Base-by-base conservation (phyloP, 352 stramenopile species). In the Phytophthora sp. region DNA sequence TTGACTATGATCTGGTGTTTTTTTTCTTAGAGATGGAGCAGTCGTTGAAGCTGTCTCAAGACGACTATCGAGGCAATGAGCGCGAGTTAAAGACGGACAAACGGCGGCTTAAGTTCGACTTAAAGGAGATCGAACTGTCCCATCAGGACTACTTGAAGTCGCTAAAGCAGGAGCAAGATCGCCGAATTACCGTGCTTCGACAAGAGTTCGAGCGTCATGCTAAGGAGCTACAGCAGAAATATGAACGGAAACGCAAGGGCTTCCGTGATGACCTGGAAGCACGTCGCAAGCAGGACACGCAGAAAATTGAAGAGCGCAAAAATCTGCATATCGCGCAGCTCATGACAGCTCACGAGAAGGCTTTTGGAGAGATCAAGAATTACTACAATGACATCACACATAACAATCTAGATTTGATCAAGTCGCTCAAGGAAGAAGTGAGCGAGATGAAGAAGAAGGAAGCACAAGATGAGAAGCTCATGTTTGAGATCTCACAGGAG, bases 321-420 rank as follows among this genome's bases (percentile, higher is more conserved):
- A 95, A 98, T 71, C 59, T 82, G 44, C 94, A 98, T 66, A 98
- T 98, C 42, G 87, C 91, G 15, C 72, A 87, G 54, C 82, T 98
- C 52, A 98, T 98, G 91, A 87, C 89, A 13, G 82, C 83, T 2
- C 95, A 98, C 66, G 89, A 98, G 63, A 96, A 98, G 60, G 93
- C 93, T 5, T 98, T 98, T 69, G 82, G 83, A 1, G 95, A 98
- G 64, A 98, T 98, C 76, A 98, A 98, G 63, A 97, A 96, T 57
- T 98, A 98, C 77, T 98, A 98, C 88, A 98, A 97, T 72, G 94
- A 98, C 63, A 98, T 98, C 62, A 98, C 94, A 36, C 95, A 98
- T 74, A 98, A 98, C 70, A 98, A 98, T 71, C 69, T 98, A n/a
- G 95, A 98, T 59, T 72, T 98, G 23, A 98, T 98, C 83, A 98